Percentiles rank a stretch among this genome's conserved stretches.
These are phyloP conservation scores for Phyllostachys edulis DNA, from an alignment of 176 grass and related monocot genomes.

Conservation along the genomic window DNA sequence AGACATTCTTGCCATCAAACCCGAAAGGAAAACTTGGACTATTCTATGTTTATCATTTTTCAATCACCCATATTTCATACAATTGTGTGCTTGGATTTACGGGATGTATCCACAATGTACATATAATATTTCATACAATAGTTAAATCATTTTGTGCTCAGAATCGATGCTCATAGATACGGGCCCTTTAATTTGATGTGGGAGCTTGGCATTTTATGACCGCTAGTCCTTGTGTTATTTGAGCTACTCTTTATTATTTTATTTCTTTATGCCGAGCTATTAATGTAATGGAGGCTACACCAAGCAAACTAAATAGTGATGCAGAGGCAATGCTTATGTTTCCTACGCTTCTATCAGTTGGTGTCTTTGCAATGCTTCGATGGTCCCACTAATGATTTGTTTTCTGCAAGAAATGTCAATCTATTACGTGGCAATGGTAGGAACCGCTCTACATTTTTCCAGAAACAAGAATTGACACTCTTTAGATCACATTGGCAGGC, in stretches of 20 bases:
- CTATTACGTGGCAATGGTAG: slow-evolving; percentile 42
- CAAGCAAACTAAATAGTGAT: slow-evolving; percentile 5
- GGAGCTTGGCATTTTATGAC: no score
- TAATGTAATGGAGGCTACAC: slow-evolving; percentile 9
- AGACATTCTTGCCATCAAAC: no score
- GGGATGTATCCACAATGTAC: no score
- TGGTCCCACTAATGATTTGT: slow-evolving; percentile 36
- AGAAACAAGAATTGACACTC: slow-evolving; percentile 79
- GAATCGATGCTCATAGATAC: no score
- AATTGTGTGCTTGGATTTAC: no score
- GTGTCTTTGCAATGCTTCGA: slow-evolving; percentile 43
- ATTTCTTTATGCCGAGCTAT: slow-evolving; percentile 23
- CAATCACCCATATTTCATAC: no score
- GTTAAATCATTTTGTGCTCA: no score
- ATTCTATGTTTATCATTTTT: no score
- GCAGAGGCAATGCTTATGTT: slow-evolving; percentile 20
- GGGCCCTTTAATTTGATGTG: no score
- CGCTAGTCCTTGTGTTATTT: not conserved
- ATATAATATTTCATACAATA: no score
- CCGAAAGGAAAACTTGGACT: no score
- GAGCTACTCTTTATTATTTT: not conserved
- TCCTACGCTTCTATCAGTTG: slow-evolving; percentile 53
- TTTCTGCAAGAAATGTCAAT: slow-evolving; percentile 40
- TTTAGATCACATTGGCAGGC: slow-evolving; percentile 92
- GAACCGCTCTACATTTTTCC: slow-evolving; percentile 65